Evolutionary conservation across 257 asterid genomes (phyloP), one percentile per base, ranked within the genome.

Genomic region (Solanum sparsipilum): DNA sequence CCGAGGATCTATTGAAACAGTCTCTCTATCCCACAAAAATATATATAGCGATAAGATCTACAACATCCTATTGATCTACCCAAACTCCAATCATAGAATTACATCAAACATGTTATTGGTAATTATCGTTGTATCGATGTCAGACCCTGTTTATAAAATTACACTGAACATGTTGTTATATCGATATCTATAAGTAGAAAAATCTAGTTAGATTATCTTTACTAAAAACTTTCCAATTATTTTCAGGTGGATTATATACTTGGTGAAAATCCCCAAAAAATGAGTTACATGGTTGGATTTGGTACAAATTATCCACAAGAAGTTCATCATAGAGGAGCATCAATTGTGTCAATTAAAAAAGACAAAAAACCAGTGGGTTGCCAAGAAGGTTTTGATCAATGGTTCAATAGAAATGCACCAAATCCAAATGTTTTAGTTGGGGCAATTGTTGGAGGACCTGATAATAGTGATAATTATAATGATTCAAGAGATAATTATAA

Each of bases 201-300:
- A 67, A 29, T 5, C 74, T 13, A 27, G 10, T 25, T 67, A 67
- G 9, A 29, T 29, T 31, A 70, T 70, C 38, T 29, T 32, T 32
- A 71, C 25, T 81, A 81, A 81, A 2, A 29, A 9, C 35, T 81
- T 29, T 48, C 11, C 1, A 9, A 35, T 74, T 71, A 21, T 74
- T 71, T 25, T 41, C 35, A 91, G 96, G 96, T 93, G 89, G 93
- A 95, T 74, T 90, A 94, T 75, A 91, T 95, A 83, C 70, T 95
- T 52, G 98, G 98, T 5, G 18, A 86, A 13, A 95, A 95, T 88
- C 91, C 96, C 29, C 87, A 71, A 78, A 12, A 34, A 1, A 87
- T 93, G 93, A 93, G 97, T 84, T 95, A 95, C 90, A 91, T 94
- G 98, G 95, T 95, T 0, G 96, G 98, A 72, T 93, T 88, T 88